Conservation (phyloP, 805 yeast genomes). For the Teunomyces panamensis region DNA sequence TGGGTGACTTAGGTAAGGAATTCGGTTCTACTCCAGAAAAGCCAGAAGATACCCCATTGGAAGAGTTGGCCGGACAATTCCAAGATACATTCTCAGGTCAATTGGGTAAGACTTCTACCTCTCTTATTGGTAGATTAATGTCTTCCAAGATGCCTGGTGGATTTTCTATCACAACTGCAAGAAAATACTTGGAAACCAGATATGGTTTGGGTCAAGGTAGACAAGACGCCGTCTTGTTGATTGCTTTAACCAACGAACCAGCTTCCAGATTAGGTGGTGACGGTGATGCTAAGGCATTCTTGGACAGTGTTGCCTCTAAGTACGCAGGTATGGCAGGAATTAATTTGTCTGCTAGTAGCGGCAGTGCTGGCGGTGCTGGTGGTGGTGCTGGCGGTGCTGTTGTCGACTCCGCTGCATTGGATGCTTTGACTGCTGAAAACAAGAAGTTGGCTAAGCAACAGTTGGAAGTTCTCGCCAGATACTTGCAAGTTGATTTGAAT, state of each 20-base stretch:
- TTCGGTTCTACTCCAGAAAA: constrained; percentile 98
- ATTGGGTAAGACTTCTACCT: constrained; percentile 90
- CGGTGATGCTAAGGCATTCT: constrained; percentile 84
- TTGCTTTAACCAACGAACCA: constrained; percentile 88
- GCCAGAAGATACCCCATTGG: constrained; percentile 97
- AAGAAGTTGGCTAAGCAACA: constrained; percentile 69
- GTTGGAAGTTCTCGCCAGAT: constrained; percentile 90
- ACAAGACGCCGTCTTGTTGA: constrained; percentile 84
- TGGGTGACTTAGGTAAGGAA: constrained; percentile 98
- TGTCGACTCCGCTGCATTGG: constrained; percentile 94
- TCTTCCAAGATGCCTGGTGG: constrained; percentile 99
- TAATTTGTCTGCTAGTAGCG: constrained; percentile 64
- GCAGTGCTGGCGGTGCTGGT: constrained; percentile 53
- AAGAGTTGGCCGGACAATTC: constrained; percentile 92
- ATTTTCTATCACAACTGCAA: constrained; percentile 84
- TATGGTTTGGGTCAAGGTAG: constrained; percentile 94
- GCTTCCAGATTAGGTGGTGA: constrained; percentile 83
- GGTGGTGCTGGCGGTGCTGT: constrained; percentile 78
- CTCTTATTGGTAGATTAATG: constrained; percentile 85
- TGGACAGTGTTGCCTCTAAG: constrained; percentile 78
- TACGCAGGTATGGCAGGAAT: constrained; percentile 84
- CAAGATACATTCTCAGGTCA: constrained; percentile 87
- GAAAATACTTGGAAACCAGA: constrained; percentile 86
- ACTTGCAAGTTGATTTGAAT: constrained; percentile 87
- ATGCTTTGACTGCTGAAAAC: constrained; percentile 70